Evolutionary conservation across 1,284 basidiomycete genomes (phyloP).

Genomic region (Ganoderma resinaceum): DNA sequence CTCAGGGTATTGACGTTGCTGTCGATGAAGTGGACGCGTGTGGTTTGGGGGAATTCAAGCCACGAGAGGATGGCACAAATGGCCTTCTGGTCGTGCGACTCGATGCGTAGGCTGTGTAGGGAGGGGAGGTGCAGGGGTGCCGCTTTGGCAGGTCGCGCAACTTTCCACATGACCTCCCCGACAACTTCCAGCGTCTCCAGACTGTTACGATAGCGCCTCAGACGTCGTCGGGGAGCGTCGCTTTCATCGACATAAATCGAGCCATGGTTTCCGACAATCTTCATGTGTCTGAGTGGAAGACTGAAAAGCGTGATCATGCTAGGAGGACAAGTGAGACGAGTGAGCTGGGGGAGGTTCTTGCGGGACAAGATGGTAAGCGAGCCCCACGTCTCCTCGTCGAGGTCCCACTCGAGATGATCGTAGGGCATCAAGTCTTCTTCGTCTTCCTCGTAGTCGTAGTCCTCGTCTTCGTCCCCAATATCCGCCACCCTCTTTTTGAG

Average conservation of each 20-base stretch:
- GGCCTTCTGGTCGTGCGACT: neutral
- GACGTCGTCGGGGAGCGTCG: neutral
- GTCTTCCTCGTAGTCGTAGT: too few relatives aligned
- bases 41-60: neutral
- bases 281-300: neutral
- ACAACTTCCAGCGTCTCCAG: neutral
- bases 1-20: too few relatives aligned
- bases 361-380: neutral
- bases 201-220: neutral
- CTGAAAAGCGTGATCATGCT: neutral
- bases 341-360: neutral
- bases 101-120: neutral
- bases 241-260: neutral
- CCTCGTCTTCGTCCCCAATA: neutral
- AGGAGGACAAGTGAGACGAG: neutral
- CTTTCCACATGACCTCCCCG: neutral
- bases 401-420: neutral
- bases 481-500: neutral
- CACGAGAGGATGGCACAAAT: neutral
- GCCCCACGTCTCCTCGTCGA: neutral
- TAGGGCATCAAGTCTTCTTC: too few relatives aligned
- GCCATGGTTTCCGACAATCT: neutral
- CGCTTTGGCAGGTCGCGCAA: neutral
- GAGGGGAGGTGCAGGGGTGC: neutral
- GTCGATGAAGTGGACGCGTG: neutral